These are phyloP conservation scores for Arthrobotrys sinensis DNA, from an alignment of 2,329 filamentous ascomycete species.

Conservation along the genomic window DNA sequence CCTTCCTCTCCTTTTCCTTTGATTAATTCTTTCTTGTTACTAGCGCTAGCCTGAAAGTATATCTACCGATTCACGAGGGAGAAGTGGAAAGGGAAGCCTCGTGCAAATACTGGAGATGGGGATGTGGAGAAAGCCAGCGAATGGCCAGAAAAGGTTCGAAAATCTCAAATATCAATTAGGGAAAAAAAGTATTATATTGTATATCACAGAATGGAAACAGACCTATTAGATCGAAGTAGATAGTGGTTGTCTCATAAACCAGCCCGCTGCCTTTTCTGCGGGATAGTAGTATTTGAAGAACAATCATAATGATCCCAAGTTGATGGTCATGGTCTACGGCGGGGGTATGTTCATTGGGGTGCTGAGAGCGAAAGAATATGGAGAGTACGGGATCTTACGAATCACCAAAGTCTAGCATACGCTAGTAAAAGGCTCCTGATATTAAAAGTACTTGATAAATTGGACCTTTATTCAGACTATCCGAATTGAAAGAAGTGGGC, in stretches of 20 bases:
- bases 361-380: too few relatives aligned
- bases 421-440: too few relatives aligned
- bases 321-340: too few relatives aligned
- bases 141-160: neutral
- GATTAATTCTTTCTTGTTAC: neutral
- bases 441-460: neutral
- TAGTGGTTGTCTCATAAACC: too few relatives aligned
- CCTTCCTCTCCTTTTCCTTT: slow-evolving; percentile 11
- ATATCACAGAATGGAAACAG: slow-evolving; percentile 8
- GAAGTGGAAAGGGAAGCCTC: neutral
- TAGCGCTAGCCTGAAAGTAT: neutral
- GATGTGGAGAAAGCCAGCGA: neutral
- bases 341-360: too few relatives aligned
- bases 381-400: neutral
- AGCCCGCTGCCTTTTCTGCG: too few relatives aligned
- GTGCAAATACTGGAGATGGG: neutral
- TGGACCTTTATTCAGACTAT: neutral
- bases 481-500: neutral
- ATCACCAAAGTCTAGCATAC: too few relatives aligned
- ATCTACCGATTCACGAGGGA: neutral
- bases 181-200: slow-evolving; percentile 13
- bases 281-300: too few relatives aligned
- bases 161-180: too few relatives aligned
- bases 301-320: too few relatives aligned
- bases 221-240: neutral